Conservation (phyloP, 2,329 filamentous ascomycete genomes). For the Conoideocrella luteorostrata region DNA sequence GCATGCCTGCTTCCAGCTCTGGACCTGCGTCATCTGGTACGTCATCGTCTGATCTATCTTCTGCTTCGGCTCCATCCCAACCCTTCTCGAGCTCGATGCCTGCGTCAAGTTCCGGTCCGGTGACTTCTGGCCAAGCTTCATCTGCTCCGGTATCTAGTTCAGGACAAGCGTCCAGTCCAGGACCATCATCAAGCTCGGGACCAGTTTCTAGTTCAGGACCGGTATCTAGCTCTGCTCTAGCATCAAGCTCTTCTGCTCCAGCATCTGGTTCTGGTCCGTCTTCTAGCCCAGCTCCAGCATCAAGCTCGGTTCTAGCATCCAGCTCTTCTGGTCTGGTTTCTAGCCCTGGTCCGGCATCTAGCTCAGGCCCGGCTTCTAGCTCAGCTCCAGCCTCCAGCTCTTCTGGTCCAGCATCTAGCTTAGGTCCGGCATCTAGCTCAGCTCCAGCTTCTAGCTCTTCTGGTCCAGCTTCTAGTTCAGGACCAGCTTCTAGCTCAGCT, state of each 20-base stretch:
- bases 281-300: background rate
- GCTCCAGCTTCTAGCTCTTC: background rate
- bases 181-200: background rate
- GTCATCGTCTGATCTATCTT: background rate
- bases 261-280: background rate
- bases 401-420: background rate
- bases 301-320: background rate
- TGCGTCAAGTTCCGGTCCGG: background rate
- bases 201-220: no score
- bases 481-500: background rate
- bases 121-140: background rate
- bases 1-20: no score
- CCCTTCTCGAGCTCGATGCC: no score
- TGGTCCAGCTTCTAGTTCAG: no score
- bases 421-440: background rate
- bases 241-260: background rate
- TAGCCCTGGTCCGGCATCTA: background rate
- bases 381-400: background rate
- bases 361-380: background rate
- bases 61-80: background rate
- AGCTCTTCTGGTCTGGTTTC: background rate
- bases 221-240: background rate
- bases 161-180: background rate
- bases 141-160: background rate
- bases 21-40: background rate